phyloP scores from a whole-genome alignment of 352 stramenopile genomes.

The Globisporangium middletonii region DNA sequence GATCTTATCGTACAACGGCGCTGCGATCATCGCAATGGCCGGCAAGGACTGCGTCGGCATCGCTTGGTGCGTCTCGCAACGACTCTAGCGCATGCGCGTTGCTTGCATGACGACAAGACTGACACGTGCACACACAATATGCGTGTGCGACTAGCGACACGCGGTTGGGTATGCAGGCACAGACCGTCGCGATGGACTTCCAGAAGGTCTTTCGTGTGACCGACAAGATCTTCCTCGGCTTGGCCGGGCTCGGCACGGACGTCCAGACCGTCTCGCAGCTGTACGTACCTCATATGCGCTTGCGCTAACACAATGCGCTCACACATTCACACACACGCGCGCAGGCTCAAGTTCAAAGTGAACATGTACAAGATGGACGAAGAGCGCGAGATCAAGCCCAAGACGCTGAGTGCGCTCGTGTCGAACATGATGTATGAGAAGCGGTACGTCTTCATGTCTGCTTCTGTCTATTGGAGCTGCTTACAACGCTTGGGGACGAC shows the following conservation, averaged over 20 bases:
- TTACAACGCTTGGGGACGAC: too few species aligned
- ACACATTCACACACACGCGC: neutral
- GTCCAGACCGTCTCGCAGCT: conserved; percentile 97
- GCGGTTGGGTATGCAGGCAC: conserved; percentile 93
- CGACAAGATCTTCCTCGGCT: conserved; percentile 94
- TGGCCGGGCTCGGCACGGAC: conserved; percentile 97
- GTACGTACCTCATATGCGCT: conserved; percentile 12
- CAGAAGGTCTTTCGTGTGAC: conserved; percentile 98
- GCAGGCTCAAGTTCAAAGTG: conserved; percentile 87
- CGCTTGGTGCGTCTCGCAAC: conserved; percentile 55
- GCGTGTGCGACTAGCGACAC: conserved; percentile 75
- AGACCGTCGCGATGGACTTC: conserved; percentile 98
- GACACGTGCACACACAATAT: neutral
- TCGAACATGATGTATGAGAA: conserved; percentile 98
- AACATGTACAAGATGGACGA: conserved; percentile 99
- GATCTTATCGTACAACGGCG: conserved; percentile 97
- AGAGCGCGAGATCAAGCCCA: conserved; percentile 97
- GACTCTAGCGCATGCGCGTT: neutral
- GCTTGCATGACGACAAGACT: neutral
- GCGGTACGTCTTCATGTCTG: conserved; percentile 30
- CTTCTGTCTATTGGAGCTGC: neutral
- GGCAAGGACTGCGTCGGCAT: conserved; percentile 99
- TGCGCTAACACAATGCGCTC: neutral
- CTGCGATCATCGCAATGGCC: conserved; percentile 98
- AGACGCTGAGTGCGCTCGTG: conserved; percentile 95